Evolutionary conservation across 805 yeast genomes (phyloP).

Genomic region (Kregervanrija delftensis): DNA sequence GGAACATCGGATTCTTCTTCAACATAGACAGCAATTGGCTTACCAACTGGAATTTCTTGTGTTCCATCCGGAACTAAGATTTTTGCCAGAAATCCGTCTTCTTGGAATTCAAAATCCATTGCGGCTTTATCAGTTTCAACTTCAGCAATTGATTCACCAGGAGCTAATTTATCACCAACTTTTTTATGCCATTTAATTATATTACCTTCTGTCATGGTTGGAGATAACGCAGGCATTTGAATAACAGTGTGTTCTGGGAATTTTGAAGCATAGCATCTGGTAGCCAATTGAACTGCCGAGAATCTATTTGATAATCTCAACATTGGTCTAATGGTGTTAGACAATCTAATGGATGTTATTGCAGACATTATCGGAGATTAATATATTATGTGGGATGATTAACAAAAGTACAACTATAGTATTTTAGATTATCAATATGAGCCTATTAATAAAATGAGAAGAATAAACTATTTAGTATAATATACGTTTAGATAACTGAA

Average conservation of each 20-base stretch:
- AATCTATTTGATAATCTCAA: constrained; percentile 11
- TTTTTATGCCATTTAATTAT: constrained; percentile 84
- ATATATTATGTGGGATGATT: not conserved
- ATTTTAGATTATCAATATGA: no score
- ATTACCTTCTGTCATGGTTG: constrained; percentile 97
- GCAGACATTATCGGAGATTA: constrained; percentile 23
- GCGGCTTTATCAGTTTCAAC: constrained; percentile 97
- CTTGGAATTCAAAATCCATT: constrained; percentile 98
- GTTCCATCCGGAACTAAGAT: constrained; percentile 78
- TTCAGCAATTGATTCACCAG: constrained; percentile 95
- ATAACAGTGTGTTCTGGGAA: constrained; percentile 66
- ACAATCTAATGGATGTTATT: constrained; percentile 25
- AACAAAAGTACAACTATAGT: no score
- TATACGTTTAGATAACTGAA: no score
- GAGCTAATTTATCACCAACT: constrained; percentile 79
- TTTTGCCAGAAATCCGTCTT: constrained; percentile 89
- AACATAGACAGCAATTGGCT: constrained; percentile 95
- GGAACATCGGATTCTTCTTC: constrained; percentile 78
- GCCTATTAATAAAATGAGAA: no score
- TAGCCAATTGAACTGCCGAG: constrained; percentile 3
- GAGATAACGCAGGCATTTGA: constrained; percentile 98
- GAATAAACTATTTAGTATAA: no score
- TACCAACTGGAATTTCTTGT: constrained; percentile 86
- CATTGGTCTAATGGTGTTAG: constrained; percentile 10
- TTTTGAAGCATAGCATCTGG: constrained; percentile 23